phyloP scores from a whole-genome alignment of 495 filamentous ascomycete genomes.

The Podospora comata region DNA sequence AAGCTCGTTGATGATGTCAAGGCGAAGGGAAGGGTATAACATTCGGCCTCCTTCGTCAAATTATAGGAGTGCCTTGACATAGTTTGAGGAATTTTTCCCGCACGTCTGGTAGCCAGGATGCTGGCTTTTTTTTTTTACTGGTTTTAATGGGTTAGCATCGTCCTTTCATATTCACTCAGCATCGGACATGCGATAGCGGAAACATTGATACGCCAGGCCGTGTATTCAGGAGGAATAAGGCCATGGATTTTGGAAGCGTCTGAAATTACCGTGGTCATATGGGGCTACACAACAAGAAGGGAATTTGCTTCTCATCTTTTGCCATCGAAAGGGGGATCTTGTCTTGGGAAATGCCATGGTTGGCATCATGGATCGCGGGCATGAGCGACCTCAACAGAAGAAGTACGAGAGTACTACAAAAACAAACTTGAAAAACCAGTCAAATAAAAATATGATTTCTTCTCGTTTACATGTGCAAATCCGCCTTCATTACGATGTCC shows the following conservation, averaged over 20 bases:
- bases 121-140: neutral
- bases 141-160: neutral
- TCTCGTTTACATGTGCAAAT: neutral
- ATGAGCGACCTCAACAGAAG: neutral
- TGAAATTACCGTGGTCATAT: neutral
- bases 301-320: neutral
- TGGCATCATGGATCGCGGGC: neutral
- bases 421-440: neutral
- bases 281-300: neutral
- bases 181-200: neutral
- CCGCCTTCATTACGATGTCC: neutral
- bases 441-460: neutral
- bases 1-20: constrained; percentile 57
- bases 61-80: neutral
- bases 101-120: neutral
- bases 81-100: neutral
- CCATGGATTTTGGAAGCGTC: neutral
- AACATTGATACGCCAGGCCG: neutral
- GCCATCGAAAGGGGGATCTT: neutral
- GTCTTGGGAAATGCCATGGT: neutral
- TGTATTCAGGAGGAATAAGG: neutral
- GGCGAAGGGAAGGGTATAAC: neutral
- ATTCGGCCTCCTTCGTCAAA: neutral
- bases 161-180: neutral
- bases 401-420: neutral